phyloP scores from a whole-genome alignment of 2,329 filamentous ascomycete genomes.

The Fusarium cyanostomum region DNA sequence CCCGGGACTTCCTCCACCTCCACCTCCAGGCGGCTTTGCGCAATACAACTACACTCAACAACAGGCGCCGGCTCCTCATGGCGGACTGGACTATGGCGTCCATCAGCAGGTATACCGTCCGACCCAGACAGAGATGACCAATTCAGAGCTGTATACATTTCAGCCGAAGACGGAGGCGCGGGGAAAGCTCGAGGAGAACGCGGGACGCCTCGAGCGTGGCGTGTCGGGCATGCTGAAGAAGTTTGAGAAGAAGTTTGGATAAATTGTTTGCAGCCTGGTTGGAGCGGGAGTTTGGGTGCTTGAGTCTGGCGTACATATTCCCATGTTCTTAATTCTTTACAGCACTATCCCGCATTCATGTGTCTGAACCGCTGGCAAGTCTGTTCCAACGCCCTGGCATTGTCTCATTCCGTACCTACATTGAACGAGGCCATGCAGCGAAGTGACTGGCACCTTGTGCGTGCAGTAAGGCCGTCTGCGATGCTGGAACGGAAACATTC shows the following conservation, averaged over 20 bases:
- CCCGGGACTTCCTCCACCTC: constrained; percentile 50
- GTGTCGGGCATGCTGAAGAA: constrained; percentile 79
- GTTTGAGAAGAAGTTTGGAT: constrained; percentile 79
- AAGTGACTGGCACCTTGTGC: background rate
- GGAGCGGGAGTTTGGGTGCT: constrained; percentile 24
- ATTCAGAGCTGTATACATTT: constrained; percentile 48
- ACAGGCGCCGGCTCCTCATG: constrained; percentile 34
- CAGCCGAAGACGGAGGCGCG: constrained; percentile 56
- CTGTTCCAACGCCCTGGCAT: background rate
- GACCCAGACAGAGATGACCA: constrained; percentile 67
- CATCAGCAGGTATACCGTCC: constrained; percentile 78
- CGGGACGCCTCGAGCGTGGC: constrained; percentile 74
- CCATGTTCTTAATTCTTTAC: constrained; percentile 17
- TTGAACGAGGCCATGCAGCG: background rate
- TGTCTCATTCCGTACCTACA: background rate
- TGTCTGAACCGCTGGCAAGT: background rate
- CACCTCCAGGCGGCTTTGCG: constrained; percentile 65
- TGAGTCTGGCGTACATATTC: constrained; percentile 10
- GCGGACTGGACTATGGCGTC: constrained; percentile 61
- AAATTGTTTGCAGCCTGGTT: constrained; percentile 21
- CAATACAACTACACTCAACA: constrained; percentile 59
- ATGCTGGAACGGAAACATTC: background rate
- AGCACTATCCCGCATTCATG: background rate
- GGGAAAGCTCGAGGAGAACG: constrained; percentile 70
- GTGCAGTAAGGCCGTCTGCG: background rate